Evolutionary conservation across 1,284 basidiomycete genomes (phyloP).

Genomic region (Trichosporon coremiiforme): DNA sequence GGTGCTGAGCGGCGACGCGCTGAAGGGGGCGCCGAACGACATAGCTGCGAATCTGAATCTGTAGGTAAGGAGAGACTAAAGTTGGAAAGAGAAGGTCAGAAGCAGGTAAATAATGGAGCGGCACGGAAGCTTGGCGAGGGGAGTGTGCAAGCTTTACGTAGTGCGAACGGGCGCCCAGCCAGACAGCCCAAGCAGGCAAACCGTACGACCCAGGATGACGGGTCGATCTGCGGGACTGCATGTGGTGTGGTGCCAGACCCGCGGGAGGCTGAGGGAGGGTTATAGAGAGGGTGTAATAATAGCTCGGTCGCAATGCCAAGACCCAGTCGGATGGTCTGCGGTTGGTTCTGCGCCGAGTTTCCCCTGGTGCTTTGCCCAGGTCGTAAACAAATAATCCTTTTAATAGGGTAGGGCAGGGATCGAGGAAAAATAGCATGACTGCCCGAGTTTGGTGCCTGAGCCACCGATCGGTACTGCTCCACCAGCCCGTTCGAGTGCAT

Average conservation of each 20-base stretch:
- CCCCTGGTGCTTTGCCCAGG: not conserved
- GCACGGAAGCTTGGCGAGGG: not conserved
- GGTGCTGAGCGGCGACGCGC: not conserved
- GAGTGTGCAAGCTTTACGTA: not conserved
- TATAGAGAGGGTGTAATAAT: not conserved
- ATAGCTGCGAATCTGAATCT: not conserved
- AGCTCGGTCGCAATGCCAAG: not conserved
- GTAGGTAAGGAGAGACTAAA: not conserved
- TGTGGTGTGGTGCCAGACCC: not conserved
- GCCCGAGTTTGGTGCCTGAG: no score
- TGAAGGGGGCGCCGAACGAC: slow-evolving; percentile 1
- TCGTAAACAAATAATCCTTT: not conserved
- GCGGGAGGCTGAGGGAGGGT: not conserved
- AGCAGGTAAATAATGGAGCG: not conserved
- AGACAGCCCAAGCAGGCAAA: no score
- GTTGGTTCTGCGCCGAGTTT: not conserved
- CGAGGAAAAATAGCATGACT: no score
- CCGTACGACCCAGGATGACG: no score
- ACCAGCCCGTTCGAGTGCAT: no score
- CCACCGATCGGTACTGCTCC: not conserved
- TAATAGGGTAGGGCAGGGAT: not conserved
- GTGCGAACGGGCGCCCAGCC: not conserved
- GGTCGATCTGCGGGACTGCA: not conserved
- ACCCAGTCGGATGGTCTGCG: not conserved
- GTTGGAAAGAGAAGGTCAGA: not conserved